A percentile compares a stretch with the other conserved stretches of the same genome.
These are phyloP conservation scores for Stemphylium vesicarium DNA, from an alignment of 2,329 filamentous ascomycete species.

Conservation along the genomic window DNA sequence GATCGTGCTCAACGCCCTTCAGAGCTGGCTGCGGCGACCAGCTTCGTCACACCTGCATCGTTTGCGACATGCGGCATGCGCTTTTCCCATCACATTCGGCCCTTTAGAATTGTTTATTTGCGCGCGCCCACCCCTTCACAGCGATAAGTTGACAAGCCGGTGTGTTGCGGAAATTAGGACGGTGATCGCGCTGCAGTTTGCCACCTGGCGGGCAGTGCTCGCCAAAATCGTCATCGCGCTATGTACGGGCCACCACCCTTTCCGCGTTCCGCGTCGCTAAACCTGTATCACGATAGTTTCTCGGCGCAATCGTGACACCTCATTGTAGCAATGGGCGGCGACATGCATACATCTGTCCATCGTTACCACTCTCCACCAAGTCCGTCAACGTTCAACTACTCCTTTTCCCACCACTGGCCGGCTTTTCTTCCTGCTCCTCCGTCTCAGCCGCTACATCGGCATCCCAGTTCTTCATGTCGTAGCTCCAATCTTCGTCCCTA, in stretches of 20 bases:
- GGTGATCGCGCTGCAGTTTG: constrained; percentile 8
- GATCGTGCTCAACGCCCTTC: neutral
- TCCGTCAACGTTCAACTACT: too few relatives aligned
- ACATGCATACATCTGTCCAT: too few relatives aligned
- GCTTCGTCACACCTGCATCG: neutral
- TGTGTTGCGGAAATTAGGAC: constrained; percentile 1
- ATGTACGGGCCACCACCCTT: neutral
- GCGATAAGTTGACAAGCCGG: neutral
- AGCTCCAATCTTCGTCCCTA: too few relatives aligned
- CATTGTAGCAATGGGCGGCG: neutral
- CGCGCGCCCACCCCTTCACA: neutral
- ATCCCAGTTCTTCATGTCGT: too few relatives aligned
- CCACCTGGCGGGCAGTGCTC: constrained; percentile 8
- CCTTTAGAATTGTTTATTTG: neutral
- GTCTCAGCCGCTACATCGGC: too few relatives aligned
- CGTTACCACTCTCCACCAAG: too few relatives aligned
- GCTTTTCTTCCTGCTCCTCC: too few relatives aligned
- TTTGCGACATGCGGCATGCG: neutral
- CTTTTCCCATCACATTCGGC: neutral
- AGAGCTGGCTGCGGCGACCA: neutral
- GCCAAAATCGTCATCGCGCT: constrained; percentile 6
- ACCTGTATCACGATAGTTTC: neutral
- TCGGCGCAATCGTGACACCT: neutral
- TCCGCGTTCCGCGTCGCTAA: neutral
- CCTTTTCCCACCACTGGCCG: too few relatives aligned